phyloP scores from a whole-genome alignment of 108 stramenopile species.

The Mediolabrus comicus region DNA sequence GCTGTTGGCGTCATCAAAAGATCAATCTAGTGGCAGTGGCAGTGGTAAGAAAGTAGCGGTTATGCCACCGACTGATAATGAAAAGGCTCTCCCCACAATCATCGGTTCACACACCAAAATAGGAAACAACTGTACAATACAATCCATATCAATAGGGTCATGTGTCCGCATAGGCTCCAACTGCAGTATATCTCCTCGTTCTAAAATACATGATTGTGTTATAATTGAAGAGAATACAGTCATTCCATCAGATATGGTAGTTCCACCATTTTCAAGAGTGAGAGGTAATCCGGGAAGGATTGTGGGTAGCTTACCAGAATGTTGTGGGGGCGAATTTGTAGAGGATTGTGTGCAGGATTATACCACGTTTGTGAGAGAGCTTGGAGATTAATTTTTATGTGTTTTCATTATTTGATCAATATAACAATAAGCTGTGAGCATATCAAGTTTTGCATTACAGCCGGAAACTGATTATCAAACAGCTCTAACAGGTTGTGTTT shows the following conservation, averaged over 20 bases:
- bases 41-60: neutral
- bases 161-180: slow-evolving; percentile 41
- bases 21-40: neutral
- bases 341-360: slow-evolving; percentile 38
- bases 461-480: too few species aligned
- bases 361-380: slow-evolving; percentile 16
- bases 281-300: slow-evolving; percentile 48
- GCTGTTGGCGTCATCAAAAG: neutral
- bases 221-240: slow-evolving; percentile 36
- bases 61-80: slow-evolving; percentile 8
- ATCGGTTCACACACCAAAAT: slow-evolving; percentile 51
- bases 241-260: slow-evolving; percentile 41
- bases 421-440: too few species aligned
- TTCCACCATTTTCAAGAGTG: slow-evolving; percentile 55
- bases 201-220: slow-evolving; percentile 46
- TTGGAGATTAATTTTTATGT: slow-evolving; percentile 4
- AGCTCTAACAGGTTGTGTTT: too few species aligned
- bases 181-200: slow-evolving; percentile 25
- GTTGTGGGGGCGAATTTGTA: slow-evolving; percentile 36
- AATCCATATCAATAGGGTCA: slow-evolving; percentile 37
- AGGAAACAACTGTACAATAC: slow-evolving; percentile 12
- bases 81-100: slow-evolving; percentile 26
- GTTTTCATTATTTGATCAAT: neutral
- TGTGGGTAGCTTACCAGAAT: slow-evolving; percentile 46
- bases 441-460: too few species aligned